Base-by-base conservation (phyloP, 2,329 filamentous ascomycete species). In the Fusarium keratoplasticum region DNA sequence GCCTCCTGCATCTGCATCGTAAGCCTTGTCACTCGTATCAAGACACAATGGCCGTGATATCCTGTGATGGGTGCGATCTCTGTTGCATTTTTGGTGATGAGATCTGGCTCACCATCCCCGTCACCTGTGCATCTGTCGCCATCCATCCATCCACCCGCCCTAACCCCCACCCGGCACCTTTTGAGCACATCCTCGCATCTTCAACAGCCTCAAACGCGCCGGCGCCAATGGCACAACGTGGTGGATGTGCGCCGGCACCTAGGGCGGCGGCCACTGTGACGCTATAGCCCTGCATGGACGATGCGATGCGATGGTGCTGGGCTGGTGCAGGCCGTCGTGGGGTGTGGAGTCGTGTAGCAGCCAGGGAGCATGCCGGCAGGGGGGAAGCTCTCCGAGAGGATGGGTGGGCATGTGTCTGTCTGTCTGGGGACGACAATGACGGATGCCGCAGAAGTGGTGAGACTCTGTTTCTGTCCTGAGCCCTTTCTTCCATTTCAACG, bases 181-280 rank as follows among this genome's bases (percentile, higher is more conserved):
- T 42, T 47, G 31, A 55, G 57, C 67, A 35, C 47, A 20, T 54
- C 47, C 50, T 71, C 38, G 27, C 71, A 74, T 69, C 64, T 68
- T 72, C 64, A 71, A 72, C 44, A 69, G 44, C 64, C 57, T 72
- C 71, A 74, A 72, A 74, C 71, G 33, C 71, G 44, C 57, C 57
- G 64, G 42, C 52, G 64, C 64, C 73, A 73, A 66, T 69, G 64
- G 44, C 65, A 66, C 68, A 66, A 47, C 52, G 58, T 61, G 60
- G 31, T 44, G 64, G 52, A 54, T 63, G 42, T 33, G 40, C 47
- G 50, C 27, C 33, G 55, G 64, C 44, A 31, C 55, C 42, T 50
- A 47, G 59, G 36, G 18, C 40, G 42, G 31, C 33, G 47, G 67
- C 16, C 33, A 38, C 25, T 71, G 33, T 61, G 59, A 61, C 55